Conservation (phyloP, 2,329 filamentous ascomycete species). For the Phyllosticta paracitricarpa region DNA sequence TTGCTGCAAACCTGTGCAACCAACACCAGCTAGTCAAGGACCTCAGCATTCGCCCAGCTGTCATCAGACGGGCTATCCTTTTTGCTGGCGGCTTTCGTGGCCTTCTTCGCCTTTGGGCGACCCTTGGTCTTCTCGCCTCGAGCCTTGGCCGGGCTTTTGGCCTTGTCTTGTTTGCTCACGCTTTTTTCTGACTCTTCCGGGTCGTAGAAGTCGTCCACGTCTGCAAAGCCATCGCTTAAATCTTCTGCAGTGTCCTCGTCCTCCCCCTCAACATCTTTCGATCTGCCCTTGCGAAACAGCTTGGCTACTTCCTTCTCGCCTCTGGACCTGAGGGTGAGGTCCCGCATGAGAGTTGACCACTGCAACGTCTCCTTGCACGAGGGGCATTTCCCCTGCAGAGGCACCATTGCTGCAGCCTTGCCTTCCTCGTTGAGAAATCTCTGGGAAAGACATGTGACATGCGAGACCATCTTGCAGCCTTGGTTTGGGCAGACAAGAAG, state of each 20-base stretch:
- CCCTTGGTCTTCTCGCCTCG: background rate
- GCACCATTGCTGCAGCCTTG: slow-evolving; percentile 45
- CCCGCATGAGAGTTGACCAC: slow-evolving; percentile 75
- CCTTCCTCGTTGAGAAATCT: slow-evolving; percentile 38
- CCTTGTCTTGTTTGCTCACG: background rate
- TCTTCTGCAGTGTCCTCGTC: background rate
- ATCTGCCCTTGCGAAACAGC: slow-evolving; percentile 46
- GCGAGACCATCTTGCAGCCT: slow-evolving; percentile 40
- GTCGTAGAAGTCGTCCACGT: background rate
- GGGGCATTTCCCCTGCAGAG: slow-evolving; percentile 61
- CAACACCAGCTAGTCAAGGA: slow-evolving; percentile 21
- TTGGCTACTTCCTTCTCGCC: slow-evolving; percentile 61
- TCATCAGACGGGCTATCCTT: background rate
- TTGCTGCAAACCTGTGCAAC: background rate
- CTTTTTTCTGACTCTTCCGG: background rate
- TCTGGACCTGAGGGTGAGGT: slow-evolving; percentile 63
- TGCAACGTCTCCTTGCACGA: slow-evolving; percentile 50
- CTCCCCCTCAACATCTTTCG: slow-evolving; percentile 16
- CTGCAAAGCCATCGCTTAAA: background rate
- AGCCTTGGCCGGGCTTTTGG: background rate
- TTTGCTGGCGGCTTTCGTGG: slow-evolving; percentile 43
- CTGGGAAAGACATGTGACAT: slow-evolving; percentile 47
- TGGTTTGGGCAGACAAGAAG: slow-evolving; percentile 43
- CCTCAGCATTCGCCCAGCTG: slow-evolving; percentile 36
- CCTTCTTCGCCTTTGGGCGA: slow-evolving; percentile 16